Evolutionary conservation across 805 yeast genomes (phyloP).

Genomic region (Wickerhamiella lipophila): DNA sequence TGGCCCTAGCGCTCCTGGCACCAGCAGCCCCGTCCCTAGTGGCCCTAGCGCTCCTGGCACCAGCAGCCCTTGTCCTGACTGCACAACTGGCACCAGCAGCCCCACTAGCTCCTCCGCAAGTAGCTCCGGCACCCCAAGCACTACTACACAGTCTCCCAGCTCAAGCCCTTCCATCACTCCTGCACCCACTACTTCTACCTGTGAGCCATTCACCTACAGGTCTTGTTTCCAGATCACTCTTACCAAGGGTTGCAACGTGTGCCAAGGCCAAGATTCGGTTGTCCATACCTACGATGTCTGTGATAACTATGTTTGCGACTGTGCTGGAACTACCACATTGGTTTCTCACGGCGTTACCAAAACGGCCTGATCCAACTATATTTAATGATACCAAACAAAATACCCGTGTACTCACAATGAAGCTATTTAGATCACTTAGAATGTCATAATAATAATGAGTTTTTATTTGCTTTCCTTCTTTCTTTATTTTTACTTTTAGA

Average conservation of each 20-base stretch:
- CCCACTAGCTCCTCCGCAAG: no score
- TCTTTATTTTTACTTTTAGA: no score
- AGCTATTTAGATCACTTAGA: not conserved
- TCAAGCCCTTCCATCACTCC: not conserved
- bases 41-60: no score
- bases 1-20: no score
- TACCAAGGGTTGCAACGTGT: not conserved
- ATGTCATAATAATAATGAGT: not conserved
- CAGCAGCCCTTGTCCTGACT: no score
- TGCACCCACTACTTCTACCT: not conserved
- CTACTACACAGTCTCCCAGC: not conserved
- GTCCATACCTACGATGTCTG: constrained; percentile 1
- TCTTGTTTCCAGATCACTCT: constrained; percentile 1
- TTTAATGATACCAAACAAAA: not conserved
- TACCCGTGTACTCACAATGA: not conserved
- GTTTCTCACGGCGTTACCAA: not conserved
- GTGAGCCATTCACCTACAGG: not conserved
- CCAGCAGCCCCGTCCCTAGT: no score
- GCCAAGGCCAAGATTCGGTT: not conserved
- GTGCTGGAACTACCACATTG: constrained; percentile 1
- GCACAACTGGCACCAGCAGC: no score
- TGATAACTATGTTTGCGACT: constrained; percentile 8
- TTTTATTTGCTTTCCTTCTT: not conserved
- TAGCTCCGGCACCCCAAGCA: not conserved
- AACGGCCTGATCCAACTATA: not conserved